Percentiles rank a stretch among this genome's conserved stretches.
Conservation (phyloP, 176 grass and related monocot genomes). For the Rhynchospora pubera region DNA sequence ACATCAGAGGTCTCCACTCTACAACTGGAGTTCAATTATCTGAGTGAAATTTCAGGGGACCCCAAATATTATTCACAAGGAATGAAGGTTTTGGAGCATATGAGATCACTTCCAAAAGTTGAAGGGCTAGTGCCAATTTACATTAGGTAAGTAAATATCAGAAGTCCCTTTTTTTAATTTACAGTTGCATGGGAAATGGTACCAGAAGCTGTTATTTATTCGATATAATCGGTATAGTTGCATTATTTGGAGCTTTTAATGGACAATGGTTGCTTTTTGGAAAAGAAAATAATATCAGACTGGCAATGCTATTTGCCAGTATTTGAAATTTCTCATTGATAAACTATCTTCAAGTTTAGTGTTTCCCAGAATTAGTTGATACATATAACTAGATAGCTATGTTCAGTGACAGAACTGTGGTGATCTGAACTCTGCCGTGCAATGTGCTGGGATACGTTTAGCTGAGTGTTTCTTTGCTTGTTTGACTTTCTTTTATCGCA, state of each 20-base stretch:
- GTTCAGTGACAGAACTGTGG: neutral
- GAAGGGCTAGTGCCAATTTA: constrained; percentile 94
- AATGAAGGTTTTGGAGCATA: constrained; percentile 94
- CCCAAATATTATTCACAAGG: constrained; percentile 65
- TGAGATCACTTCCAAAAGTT: constrained; percentile 73
- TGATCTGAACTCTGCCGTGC: neutral
- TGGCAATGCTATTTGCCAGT: neutral
- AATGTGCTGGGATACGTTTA: neutral
- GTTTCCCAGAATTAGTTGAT: neutral
- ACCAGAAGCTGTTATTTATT: neutral
- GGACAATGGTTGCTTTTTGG: neutral
- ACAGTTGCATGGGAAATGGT: neutral
- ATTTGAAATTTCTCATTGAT: neutral
- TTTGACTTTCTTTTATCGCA: neutral
- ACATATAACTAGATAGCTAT: neutral
- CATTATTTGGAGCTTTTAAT: neutral
- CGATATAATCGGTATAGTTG: neutral
- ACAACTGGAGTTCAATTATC: constrained; percentile 94
- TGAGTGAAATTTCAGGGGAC: constrained; percentile 85
- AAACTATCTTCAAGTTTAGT: constrained; percentile 1
- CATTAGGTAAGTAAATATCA: constrained; percentile 57
- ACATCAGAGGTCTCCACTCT: constrained; percentile 85
- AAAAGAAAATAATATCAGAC: neutral
- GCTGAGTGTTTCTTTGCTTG: neutral
- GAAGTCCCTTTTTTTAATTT: neutral